Percentiles rank a stretch among this genome's conserved stretches.
phyloP scores from a whole-genome alignment of 2,329 filamentous ascomycete genomes.

The Penicillium olsonii region DNA sequence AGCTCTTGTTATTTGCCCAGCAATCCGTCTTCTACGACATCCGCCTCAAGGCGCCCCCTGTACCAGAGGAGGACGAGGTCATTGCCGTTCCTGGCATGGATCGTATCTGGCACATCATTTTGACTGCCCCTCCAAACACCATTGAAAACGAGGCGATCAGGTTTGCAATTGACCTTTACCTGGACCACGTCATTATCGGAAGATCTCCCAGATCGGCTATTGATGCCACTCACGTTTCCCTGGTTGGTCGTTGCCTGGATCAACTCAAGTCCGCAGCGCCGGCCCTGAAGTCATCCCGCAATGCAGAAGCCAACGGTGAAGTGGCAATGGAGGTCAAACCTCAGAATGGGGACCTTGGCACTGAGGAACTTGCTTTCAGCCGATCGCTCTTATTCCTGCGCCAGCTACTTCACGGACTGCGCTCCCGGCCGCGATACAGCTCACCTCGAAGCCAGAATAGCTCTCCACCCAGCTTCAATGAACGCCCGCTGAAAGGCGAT shows the following conservation, averaged over 20 bases:
- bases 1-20: slow-evolving; percentile 47
- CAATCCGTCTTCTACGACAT: slow-evolving; percentile 52
- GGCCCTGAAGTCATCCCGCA: slow-evolving; percentile 54
- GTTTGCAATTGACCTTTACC: slow-evolving; percentile 73
- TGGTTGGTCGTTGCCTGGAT: slow-evolving; percentile 72
- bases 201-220: slow-evolving; percentile 48
- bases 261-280: slow-evolving; percentile 67
- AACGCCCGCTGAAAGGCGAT: slow-evolving; percentile 61
- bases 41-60: slow-evolving; percentile 57
- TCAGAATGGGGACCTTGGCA: slow-evolving; percentile 51
- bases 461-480: slow-evolving; percentile 59
- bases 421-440: slow-evolving; percentile 57
- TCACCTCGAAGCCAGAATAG: slow-evolving; percentile 53
- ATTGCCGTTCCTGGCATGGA: slow-evolving; percentile 58
- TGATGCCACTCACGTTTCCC: slow-evolving; percentile 64
- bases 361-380: slow-evolving; percentile 65
- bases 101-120: slow-evolving; percentile 79
- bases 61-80: slow-evolving; percentile 39
- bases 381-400: slow-evolving; percentile 69
- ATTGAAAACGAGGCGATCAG: slow-evolving; percentile 70
- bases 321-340: slow-evolving; percentile 56
- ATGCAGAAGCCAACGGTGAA: slow-evolving; percentile 47
- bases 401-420: slow-evolving; percentile 62
- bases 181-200: slow-evolving; percentile 53
- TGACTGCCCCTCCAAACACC: slow-evolving; percentile 64